Evolutionary conservation across 495 filamentous ascomycete species (phyloP), one percentile per base, ranked within the genome.

Genomic region (Xeromyces bisporus): DNA sequence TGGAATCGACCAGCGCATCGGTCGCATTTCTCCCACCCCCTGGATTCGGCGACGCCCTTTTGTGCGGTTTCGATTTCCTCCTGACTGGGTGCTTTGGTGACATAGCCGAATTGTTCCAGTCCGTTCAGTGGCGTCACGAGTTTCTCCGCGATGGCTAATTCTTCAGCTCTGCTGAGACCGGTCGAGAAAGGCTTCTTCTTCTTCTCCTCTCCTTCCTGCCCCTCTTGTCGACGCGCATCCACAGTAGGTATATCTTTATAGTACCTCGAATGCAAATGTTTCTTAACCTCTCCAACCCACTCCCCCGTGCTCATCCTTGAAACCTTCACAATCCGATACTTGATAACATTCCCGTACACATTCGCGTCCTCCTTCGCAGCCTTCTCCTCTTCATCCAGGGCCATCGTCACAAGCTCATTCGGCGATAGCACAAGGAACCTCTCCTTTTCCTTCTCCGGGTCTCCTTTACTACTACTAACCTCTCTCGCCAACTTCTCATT

Each of bases 1-100:
- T 93, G 84, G 44, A 99, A 96, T 16, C 86, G 72, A 13, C 66
- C 69, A 14, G 55, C 62, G 51, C 89, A 99, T 9, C 89, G 76
- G 44, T 93, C 87, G 44, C 89, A 99, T 10, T 66, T 53, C 53
- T 96, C 91, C 62, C 73, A 93, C 25, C 80, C 79, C 23, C 71
- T 63, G 7, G 75, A 67, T 5, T 71, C 62, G 24, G 69, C 53
- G 2, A 82, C 59, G 0, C 75, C 84, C 30, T 64, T 64, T 17
- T 56, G 62, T 6, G 85, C 80, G 17, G 63, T 44, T 18, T 64
- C 56, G 2, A 85, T 55, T 25, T 81, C 75, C 17, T 55, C 62
- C 1, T 64, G 48, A 0, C 67, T 71, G 1, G 81, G 79, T 5
- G 66, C 48, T 15, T 54, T 55, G 3, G 72, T 69, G 28, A 92